Conservation (phyloP, 2,329 filamentous ascomycete species). For the Aspergillus ustus region DNA sequence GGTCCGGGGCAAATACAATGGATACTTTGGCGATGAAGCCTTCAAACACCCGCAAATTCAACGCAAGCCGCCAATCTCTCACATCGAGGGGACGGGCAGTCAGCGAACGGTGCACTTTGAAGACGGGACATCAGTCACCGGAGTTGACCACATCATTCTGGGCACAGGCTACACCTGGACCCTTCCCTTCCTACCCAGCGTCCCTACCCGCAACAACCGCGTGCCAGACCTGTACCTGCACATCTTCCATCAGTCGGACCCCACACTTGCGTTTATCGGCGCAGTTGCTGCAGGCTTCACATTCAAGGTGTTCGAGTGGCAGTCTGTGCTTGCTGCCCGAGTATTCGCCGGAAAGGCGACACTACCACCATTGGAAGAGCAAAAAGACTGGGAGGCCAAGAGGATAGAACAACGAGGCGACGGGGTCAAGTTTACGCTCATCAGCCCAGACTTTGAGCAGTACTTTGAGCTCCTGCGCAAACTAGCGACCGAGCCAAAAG, state of each 20-base stretch:
- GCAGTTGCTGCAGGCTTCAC: slow-evolving; percentile 59
- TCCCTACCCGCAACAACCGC: slow-evolving; percentile 43
- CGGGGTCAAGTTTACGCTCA: slow-evolving; percentile 58
- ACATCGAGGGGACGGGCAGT: slow-evolving; percentile 45
- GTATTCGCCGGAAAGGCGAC: slow-evolving; percentile 59
- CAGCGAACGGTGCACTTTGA: slow-evolving; percentile 58
- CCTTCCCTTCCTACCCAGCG: slow-evolving; percentile 61
- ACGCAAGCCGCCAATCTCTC: slow-evolving; percentile 33
- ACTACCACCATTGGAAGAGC: slow-evolving; percentile 56
- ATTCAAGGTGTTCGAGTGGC: slow-evolving; percentile 72
- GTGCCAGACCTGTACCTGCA: slow-evolving; percentile 42
- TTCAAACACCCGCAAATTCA: slow-evolving; percentile 60
- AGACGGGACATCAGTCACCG: slow-evolving; percentile 57
- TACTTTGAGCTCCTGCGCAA: slow-evolving; percentile 62
- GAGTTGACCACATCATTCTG: slow-evolving; percentile 67
- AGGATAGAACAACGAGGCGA: slow-evolving; percentile 60
- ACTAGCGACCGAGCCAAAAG: slow-evolving; percentile 48
- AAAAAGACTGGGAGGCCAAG: slow-evolving; percentile 61
- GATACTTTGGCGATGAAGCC: slow-evolving; percentile 63
- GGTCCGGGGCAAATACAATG: slow-evolving; percentile 55
- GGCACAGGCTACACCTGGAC: slow-evolving; percentile 70
- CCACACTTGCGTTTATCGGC: slow-evolving; percentile 39
- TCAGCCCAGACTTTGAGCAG: slow-evolving; percentile 66
- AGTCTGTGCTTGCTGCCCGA: slow-evolving; percentile 65
- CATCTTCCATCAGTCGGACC: slow-evolving; percentile 39